These are phyloP conservation scores for Xanthoparmelia taractica DNA, from an alignment of 495 filamentous ascomycete species.

Conservation along the genomic window DNA sequence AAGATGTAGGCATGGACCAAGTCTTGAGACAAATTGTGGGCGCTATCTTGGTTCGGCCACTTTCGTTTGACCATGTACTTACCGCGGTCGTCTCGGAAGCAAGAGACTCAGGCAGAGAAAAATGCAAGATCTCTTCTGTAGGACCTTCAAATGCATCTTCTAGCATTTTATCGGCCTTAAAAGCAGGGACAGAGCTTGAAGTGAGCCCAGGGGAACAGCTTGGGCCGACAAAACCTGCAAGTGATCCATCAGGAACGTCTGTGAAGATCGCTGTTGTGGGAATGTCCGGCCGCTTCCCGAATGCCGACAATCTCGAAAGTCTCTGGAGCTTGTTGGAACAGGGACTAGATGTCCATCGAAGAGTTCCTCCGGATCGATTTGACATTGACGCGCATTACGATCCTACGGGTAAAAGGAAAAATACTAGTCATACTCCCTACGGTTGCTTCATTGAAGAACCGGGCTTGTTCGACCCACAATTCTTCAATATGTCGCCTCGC, in stretches of 20 bases:
- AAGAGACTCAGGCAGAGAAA: slow-evolving; percentile 5
- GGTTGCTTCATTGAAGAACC: slow-evolving; percentile 31
- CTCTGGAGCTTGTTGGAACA: slow-evolving; percentile 11
- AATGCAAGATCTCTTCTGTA: slow-evolving; percentile 7
- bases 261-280: slow-evolving; percentile 28
- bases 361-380: slow-evolving; percentile 25
- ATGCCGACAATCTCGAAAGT: slow-evolving; percentile 14
- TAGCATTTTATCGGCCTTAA: background rate
- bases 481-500: slow-evolving; percentile 20
- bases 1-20: background rate
- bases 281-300: slow-evolving; percentile 31
- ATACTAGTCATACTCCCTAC: slow-evolving; percentile 28
- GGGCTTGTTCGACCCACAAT: slow-evolving; percentile 16
- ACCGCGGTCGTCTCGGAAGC: slow-evolving; percentile 5
- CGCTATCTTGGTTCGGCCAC: slow-evolving; percentile 1
- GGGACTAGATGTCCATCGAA: slow-evolving; percentile 8
- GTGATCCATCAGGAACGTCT: background rate
- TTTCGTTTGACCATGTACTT: slow-evolving; percentile 5
- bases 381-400: slow-evolving; percentile 28
- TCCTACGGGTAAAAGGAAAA: slow-evolving; percentile 27
- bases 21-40: slow-evolving; percentile 1
- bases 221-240: background rate
- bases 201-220: slow-evolving; percentile 5
- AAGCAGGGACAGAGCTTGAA: slow-evolving; percentile 1
- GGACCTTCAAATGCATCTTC: slow-evolving; percentile 1